Base-by-base conservation (phyloP, 2,329 filamentous ascomycete species). In the Fusarium tjaetaba region DNA sequence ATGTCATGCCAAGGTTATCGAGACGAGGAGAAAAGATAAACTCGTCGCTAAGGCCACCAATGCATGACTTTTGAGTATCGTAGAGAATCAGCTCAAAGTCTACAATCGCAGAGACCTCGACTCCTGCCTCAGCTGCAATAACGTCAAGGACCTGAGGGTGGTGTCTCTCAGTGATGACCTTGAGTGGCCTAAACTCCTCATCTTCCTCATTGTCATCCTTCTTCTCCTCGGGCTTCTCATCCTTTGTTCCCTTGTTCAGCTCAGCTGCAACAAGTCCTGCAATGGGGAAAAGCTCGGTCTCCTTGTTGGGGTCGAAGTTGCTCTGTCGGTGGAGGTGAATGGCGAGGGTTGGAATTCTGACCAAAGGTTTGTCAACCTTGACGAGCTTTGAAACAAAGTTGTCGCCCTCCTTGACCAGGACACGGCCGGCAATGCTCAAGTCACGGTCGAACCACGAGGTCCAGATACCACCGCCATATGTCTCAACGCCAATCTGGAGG, bases 371-470 rank as follows among this genome's bases (percentile, higher is more conserved):
- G 78, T 97, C 93, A 73, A 99, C 90, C 85, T 97, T 96, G 84
- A 98, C 90, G 64, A 99, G 88, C 83, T 92, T 95, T 84, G 94
- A 93, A 71, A 91, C 89, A 73, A 97, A 93, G 73, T 89, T 91
- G 66, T 93, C 88, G 52, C 88, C 88, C 65, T 91, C 91, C 77
- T 89, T 91, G 63, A 96, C 93, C 86, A 98, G 92, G 20, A 94
- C 94, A 68, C 96, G 89, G 14, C 96, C 96, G 38, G 96, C 96
- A 61, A 98, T 91, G 77, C 94, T 93, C 71, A 99, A 86, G 81
- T 99, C 96, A 57, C 96, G 92, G 82, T 99, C 96, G 80, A 99
- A 99, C 96, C 93, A 99, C 52, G 94, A 97, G 83, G 98, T 95
- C 96, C 96, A 98, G 79, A 98, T 92, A 63, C 96, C 96, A 70